phyloP scores from a whole-genome alignment of 2,329 filamentous ascomycete species.

The Raffaelea arxii region DNA sequence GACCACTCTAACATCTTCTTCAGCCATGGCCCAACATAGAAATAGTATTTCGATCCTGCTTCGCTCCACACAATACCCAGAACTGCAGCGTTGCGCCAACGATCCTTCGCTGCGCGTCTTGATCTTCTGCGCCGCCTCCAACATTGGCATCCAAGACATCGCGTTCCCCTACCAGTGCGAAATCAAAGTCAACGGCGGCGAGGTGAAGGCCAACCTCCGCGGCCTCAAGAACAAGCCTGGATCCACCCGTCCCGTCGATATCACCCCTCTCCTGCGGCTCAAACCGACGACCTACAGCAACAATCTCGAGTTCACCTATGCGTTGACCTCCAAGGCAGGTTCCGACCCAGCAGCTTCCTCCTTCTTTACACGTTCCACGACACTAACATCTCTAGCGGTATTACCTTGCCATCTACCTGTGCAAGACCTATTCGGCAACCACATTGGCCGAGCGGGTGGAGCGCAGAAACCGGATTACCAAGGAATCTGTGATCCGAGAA shows the following conservation, averaged over 20 bases:
- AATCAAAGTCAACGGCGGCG: constrained; percentile 77
- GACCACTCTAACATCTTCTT: background rate
- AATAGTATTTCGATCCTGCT: constrained; percentile 37
- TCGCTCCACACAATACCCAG: constrained; percentile 39
- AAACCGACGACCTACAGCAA: constrained; percentile 62
- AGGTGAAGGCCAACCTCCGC: constrained; percentile 86
- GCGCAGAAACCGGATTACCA: constrained; percentile 61
- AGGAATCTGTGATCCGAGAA: constrained; percentile 72
- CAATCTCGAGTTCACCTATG: constrained; percentile 78
- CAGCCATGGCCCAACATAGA: constrained; percentile 46
- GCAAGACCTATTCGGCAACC: constrained; percentile 60
- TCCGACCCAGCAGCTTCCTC: too few relatives aligned
- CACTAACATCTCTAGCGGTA: too few relatives aligned
- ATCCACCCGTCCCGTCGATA: constrained; percentile 85
- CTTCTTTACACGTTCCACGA: too few relatives aligned
- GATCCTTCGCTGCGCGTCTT: constrained; percentile 63
- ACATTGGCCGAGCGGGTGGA: constrained; percentile 61
- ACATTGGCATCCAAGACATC: constrained; percentile 60
- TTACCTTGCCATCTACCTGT: constrained; percentile 65
- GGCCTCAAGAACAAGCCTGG: constrained; percentile 94
- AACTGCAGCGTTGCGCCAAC: constrained; percentile 43
- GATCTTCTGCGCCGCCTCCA: constrained; percentile 70
- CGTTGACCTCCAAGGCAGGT: constrained; percentile 71
- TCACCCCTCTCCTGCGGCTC: constrained; percentile 67
- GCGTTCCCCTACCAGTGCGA: constrained; percentile 89